Evolutionary conservation across 2,329 filamentous ascomycete species (phyloP), one percentile per base, ranked within the genome.

Genomic region (Apiospora kogelbergensis): DNA sequence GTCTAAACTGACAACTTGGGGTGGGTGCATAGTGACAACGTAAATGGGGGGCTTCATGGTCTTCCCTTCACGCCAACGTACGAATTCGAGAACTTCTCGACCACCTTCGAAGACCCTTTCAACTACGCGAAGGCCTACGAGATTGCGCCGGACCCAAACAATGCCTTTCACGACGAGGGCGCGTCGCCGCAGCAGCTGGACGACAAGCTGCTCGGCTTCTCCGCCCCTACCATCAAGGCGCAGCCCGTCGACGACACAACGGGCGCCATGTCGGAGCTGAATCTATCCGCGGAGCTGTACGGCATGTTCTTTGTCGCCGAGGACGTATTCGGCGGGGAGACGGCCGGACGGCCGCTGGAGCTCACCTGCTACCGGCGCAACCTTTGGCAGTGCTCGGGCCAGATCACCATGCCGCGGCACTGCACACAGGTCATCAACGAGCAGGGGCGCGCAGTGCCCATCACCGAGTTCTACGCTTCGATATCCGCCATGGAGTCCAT

Each of bases 331-430:
- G 79, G 89, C 79, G 80, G 88, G 81, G 83, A 89, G 65, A 84
- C 81, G 63, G 78, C 82, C 3, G 85, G 85, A 10, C 82, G 89
- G 6, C 90, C 91, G 0, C 86, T 91, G 66, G 95, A 98, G 81
- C 82, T 98, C 78, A 98, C 95, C 0, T 98, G 95, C 84, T 98
- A 98, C 79, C 91, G 95, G 57, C 89, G 95, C 66, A 98, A 98
- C 76, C 84, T 98, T 63, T 98, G 97, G 85, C 95, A 98, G 81
- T 97, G 97, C 73, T 95, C 94, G 0, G 95, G 95, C 44, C 93
- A 92, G 66, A 88, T 98, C 68, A 94, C 90, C 0, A 80, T 98
- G 57, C 93, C 94, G n/a, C 82, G 88, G 26, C 87, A 91, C 65
- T 88, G 90, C 48, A 86, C 93, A 64, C 89, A 93, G 70, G 86